A percentile compares a stretch with the other conserved stretches of the same genome.
phyloP scores from a whole-genome alignment of 805 yeast genomes.

The Wickerhamiella occidentalis region DNA sequence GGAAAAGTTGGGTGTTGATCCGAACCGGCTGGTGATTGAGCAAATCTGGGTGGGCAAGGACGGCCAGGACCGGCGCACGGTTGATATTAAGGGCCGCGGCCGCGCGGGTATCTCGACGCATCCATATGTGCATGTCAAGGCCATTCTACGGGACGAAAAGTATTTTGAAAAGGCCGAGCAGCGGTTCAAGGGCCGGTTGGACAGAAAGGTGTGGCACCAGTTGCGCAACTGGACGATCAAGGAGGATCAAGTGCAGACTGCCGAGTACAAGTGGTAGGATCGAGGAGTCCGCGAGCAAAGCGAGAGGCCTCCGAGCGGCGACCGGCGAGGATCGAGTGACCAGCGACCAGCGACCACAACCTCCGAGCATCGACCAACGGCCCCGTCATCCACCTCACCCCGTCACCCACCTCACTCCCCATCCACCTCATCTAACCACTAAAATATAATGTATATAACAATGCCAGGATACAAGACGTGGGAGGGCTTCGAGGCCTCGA shows the following conservation, averaged over 20 bases:
- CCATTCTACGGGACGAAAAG: constrained; percentile 54
- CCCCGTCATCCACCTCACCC: too few relatives aligned
- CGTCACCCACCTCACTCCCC: too few relatives aligned
- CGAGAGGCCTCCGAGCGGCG: too few relatives aligned
- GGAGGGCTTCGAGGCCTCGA: too few relatives aligned
- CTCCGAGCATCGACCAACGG: too few relatives aligned
- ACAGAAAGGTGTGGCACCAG: constrained; percentile 41
- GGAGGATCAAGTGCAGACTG: constrained; percentile 25
- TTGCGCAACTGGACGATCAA: constrained; percentile 30
- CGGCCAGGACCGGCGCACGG: constrained; percentile 56
- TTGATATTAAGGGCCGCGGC: constrained; percentile 84
- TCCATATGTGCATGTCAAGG: constrained; percentile 68
- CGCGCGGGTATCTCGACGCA: constrained; percentile 69
- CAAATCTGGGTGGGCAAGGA: constrained; percentile 91
- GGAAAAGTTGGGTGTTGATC: constrained; percentile 42
- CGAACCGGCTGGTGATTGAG: constrained; percentile 53
- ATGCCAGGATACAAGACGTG: too few relatives aligned
- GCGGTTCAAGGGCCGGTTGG: constrained; percentile 33
- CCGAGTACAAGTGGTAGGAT: constrained; percentile 31
- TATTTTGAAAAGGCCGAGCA: constrained; percentile 46
- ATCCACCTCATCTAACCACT: too few relatives aligned
- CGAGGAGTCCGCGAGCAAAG: too few relatives aligned
- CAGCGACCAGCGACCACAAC: too few relatives aligned
- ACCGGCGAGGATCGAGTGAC: too few relatives aligned
- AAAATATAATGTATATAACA: too few relatives aligned